A percentile compares a stretch with the other conserved stretches of the same genome.
Evolutionary conservation across 768 basidiomycete genomes (phyloP).

Genomic region (Rhodotorula kratochvilovae): DNA sequence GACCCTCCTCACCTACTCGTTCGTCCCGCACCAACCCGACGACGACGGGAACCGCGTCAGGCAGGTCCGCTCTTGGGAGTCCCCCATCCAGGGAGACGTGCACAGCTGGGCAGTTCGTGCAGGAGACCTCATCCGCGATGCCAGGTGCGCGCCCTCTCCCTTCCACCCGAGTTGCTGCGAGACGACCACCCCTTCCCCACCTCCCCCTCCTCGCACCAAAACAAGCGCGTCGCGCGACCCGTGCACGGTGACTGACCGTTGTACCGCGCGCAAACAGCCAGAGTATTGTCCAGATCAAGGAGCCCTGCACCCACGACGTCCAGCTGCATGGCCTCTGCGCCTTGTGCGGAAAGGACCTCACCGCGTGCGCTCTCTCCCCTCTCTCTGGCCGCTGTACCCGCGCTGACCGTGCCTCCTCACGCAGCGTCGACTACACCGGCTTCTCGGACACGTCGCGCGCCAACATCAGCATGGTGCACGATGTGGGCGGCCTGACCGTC

Average conservation of each 20-base stretch:
- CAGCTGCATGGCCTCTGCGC: slow-evolving; percentile 89
- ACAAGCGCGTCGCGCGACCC: no score
- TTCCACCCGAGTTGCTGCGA: background rate
- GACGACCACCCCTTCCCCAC: background rate
- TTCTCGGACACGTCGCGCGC: slow-evolving; percentile 81
- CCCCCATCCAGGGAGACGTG: slow-evolving; percentile 72
- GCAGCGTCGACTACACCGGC: slow-evolving; percentile 76
- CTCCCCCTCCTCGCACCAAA: background rate
- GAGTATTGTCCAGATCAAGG: slow-evolving; percentile 58
- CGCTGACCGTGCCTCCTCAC: background rate
- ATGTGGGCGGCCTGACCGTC: slow-evolving; percentile 52
- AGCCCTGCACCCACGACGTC: slow-evolving; percentile 95
- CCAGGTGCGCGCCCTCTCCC: background rate
- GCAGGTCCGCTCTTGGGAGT: slow-evolving; percentile 87
- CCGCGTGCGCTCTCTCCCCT: slow-evolving; percentile 57
- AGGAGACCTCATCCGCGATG: slow-evolving; percentile 20
- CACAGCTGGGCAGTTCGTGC: slow-evolving; percentile 62
- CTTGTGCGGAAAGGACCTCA: slow-evolving; percentile 92
- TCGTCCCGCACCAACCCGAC: slow-evolving; percentile 43
- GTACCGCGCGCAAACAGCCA: slow-evolving; percentile 29
- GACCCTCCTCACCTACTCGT: slow-evolving; percentile 71
- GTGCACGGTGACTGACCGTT: background rate
- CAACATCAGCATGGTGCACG: slow-evolving; percentile 89
- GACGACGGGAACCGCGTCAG: slow-evolving; percentile 51
- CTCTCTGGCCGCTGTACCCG: background rate